Percentiles rank a stretch among this genome's conserved stretches.
Evolutionary conservation across 2,329 filamentous ascomycete species (phyloP).

Genomic region (Cadophora sp.): DNA sequence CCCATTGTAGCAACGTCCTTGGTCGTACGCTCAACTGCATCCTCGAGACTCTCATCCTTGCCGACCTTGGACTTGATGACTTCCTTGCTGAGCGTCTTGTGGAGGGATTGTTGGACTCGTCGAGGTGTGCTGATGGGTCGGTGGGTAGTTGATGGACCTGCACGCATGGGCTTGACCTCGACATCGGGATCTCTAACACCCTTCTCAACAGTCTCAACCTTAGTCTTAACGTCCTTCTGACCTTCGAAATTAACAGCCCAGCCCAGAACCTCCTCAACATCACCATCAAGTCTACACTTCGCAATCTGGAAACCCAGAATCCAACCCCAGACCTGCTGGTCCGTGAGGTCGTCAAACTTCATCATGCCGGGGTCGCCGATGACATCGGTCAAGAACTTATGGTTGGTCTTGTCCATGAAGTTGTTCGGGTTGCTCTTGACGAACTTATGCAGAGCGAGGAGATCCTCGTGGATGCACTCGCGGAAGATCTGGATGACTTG

Average conservation of each 20-base stretch:
- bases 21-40: not conserved
- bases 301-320: not conserved
- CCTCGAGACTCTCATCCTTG: not conserved
- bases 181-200: not conserved
- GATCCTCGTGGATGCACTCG: conserved; percentile 7
- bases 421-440: not conserved
- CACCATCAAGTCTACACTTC: not conserved
- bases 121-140: not conserved
- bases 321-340: conserved; percentile 4
- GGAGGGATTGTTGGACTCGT: not conserved
- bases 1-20: not conserved
- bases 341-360: not conserved
- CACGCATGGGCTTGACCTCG: not conserved
- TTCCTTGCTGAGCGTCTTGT: not conserved
- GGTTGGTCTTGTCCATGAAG: not conserved
- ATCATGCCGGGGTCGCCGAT: not conserved
- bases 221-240: not conserved
- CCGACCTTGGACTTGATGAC: not conserved
- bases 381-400: not conserved
- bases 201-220: not conserved
- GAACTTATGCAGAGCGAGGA: not conserved
- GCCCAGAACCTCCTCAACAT: conserved; percentile 5
- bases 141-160: not conserved
- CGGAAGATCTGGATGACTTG: conserved; percentile 7
- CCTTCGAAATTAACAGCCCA: not conserved